Conservation (phyloP, 1,284 basidiomycete species). For the Phaffia rhodozyma region DNA sequence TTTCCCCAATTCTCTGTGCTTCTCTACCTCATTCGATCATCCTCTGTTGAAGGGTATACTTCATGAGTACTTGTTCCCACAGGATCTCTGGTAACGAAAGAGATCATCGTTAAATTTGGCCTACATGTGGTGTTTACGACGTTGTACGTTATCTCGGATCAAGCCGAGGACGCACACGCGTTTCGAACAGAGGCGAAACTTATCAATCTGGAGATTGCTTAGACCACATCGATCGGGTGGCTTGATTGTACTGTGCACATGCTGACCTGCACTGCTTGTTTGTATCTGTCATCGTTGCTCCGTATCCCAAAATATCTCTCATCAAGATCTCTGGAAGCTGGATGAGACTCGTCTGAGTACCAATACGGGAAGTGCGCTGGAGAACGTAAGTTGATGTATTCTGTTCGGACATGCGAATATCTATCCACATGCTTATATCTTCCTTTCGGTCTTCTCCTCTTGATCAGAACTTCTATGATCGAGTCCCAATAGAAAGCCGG, state of each 20-base stretch:
- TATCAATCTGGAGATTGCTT: neutral
- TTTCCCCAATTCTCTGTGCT: neutral
- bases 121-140: too few species aligned
- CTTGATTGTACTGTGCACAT: neutral
- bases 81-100: too few species aligned
- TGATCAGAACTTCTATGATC: neutral
- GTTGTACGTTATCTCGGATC: too few species aligned
- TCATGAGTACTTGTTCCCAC: neutral
- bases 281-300: neutral
- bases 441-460: too few species aligned
- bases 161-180: too few species aligned
- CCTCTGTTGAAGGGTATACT: neutral
- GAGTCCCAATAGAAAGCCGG: constrained; percentile 1
- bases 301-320: too few species aligned
- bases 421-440: neutral
- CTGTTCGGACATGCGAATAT: neutral
- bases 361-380: constrained; percentile 9
- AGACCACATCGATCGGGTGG: too few species aligned
- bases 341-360: constrained; percentile 4
- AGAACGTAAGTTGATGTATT: neutral
- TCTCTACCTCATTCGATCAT: neutral
- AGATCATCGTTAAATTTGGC: too few species aligned
- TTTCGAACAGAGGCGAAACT: neutral
- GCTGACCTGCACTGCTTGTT: neutral
- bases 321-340: constrained; percentile 6